Conservation (phyloP, 805 yeast genomes). For the Barnettozyma sp. region DNA sequence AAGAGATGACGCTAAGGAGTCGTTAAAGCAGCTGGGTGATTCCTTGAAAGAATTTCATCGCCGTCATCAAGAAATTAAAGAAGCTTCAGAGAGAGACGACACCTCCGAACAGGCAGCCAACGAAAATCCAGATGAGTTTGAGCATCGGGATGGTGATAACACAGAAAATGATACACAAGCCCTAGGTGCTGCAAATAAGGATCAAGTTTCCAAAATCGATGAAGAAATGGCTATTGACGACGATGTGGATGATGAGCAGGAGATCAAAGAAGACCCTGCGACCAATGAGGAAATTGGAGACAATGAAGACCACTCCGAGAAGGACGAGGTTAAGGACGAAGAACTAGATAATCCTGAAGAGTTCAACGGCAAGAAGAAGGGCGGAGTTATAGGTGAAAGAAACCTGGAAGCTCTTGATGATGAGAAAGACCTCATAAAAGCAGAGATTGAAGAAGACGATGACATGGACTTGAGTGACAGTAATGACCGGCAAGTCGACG, state of each 20-base stretch:
- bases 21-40: constrained; percentile 86
- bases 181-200: constrained; percentile 79
- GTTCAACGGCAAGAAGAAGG: constrained; percentile 41
- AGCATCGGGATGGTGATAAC: constrained; percentile 74
- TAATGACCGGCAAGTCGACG: constrained; percentile 12
- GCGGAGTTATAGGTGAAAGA: constrained; percentile 46
- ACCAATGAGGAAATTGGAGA: too few species aligned
- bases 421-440: constrained; percentile 29
- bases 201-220: constrained; percentile 68
- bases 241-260: constrained; percentile 36
- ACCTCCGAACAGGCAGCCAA: constrained; percentile 45
- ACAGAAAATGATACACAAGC: constrained; percentile 84
- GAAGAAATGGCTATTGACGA: constrained; percentile 81
- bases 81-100: constrained; percentile 47
- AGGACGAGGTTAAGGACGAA: constrained; percentile 26
- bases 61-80: constrained; percentile 81
- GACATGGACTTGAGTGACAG: constrained; percentile 26
- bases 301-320: constrained; percentile 20
- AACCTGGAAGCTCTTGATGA: constrained; percentile 23
- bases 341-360: constrained; percentile 35
- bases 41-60: constrained; percentile 86
- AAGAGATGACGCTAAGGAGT: constrained; percentile 63
- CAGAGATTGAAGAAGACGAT: constrained; percentile 26
- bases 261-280: too few species aligned
- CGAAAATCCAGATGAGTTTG: constrained; percentile 78